Conservation (phyloP, 1,284 basidiomycete species). For the Gymnopus androsaceus region DNA sequence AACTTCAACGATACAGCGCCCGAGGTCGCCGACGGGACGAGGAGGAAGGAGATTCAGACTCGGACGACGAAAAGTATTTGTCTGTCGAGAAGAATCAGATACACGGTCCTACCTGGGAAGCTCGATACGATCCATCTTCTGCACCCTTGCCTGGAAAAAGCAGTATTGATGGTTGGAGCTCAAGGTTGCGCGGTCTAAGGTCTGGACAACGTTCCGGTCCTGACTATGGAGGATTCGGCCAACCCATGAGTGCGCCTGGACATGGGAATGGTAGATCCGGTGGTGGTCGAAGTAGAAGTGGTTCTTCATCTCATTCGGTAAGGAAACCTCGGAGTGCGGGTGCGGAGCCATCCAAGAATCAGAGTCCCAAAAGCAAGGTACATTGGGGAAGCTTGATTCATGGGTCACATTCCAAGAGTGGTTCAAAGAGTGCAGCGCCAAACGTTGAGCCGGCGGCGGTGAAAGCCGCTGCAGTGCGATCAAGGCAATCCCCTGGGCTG, state of each 20-base stretch:
- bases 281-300: neutral
- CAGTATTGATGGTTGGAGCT: conserved; percentile 6
- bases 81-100: conserved; percentile 7
- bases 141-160: conserved; percentile 5
- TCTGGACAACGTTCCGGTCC: neutral
- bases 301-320: neutral
- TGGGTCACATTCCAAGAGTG: conserved; percentile 8
- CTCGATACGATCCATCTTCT: conserved; percentile 8
- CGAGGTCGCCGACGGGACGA: conserved; percentile 1
- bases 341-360: neutral
- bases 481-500: conserved; percentile 5
- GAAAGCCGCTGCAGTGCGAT: neutral
- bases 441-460: neutral
- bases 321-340: conserved; percentile 6
- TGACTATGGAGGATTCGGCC: neutral
- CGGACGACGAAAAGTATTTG: conserved; percentile 9
- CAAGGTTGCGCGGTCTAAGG: conserved; percentile 4
- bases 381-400: conserved; percentile 11
- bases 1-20: neutral
- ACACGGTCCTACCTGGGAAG: conserved; percentile 10
- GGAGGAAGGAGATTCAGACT: conserved; percentile 5
- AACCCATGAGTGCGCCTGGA: conserved; percentile 6
- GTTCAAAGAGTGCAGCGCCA: conserved; percentile 2
- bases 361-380: neutral
- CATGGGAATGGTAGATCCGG: neutral